Conservation (phyloP, 352 stramenopile species). For the Phytopythium oedochilum region DNA sequence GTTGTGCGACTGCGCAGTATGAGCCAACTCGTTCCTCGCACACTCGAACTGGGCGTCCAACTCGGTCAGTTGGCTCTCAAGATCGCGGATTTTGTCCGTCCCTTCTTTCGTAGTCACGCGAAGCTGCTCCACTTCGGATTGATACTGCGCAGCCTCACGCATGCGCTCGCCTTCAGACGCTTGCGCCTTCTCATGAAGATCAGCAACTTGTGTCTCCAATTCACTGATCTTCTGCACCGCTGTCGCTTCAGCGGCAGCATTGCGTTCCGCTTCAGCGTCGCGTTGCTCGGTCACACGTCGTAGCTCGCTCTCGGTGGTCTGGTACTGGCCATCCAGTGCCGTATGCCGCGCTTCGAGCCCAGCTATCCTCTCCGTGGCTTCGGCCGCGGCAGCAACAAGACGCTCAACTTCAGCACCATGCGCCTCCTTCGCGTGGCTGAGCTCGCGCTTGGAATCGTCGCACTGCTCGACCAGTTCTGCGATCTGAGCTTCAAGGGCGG, state of each 20-base stretch:
- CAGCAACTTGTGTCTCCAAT: not conserved
- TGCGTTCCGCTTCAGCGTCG: not conserved
- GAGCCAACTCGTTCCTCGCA: not conserved
- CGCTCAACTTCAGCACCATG: not conserved
- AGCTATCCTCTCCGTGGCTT: not conserved
- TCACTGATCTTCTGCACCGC: not conserved
- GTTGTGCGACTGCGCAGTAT: not conserved
- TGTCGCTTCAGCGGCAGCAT: not conserved
- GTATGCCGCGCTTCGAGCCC: not conserved
- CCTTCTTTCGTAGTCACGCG: not conserved
- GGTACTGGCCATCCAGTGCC: not conserved
- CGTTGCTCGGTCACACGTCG: not conserved
- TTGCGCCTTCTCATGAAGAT: not conserved
- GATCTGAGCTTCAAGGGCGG: slow-evolving; percentile 17
- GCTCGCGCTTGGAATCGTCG: slow-evolving; percentile 8
- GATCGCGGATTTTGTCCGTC: not conserved
- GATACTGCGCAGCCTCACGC: not conserved
- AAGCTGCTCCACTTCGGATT: not conserved
- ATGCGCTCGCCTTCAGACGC: not conserved
- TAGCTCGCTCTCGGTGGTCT: not conserved
- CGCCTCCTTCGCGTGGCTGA: not conserved
- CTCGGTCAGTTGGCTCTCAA: not conserved
- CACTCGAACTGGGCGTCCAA: not conserved
- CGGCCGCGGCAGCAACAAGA: not conserved
- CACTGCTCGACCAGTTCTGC: slow-evolving; percentile 8